Percentiles rank a stretch among this genome's conserved stretches.
These are phyloP conservation scores for Withania somnifera DNA, from an alignment of 305 asterid species.

Conservation along the genomic window DNA sequence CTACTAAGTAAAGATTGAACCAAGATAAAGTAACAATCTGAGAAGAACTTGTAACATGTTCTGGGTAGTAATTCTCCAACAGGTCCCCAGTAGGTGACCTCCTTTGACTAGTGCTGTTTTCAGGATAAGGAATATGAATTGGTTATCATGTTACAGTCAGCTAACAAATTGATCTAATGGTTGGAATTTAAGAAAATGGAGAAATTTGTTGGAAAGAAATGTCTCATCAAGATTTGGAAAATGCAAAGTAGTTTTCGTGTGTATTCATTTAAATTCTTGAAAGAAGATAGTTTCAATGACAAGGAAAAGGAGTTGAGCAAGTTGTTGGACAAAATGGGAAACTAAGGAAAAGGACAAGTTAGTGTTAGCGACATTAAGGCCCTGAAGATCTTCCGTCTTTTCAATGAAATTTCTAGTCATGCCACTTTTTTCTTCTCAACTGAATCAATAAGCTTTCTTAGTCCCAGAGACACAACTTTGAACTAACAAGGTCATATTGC, in stretches of 20 bases:
- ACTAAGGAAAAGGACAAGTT: too few species aligned
- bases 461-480: neutral
- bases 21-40: neutral
- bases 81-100: neutral
- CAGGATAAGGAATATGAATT: neutral
- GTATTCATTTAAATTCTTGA: neutral
- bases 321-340: neutral
- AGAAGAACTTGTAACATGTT: neutral
- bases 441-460: neutral
- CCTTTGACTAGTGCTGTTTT: neutral
- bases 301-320: neutral
- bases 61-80: neutral
- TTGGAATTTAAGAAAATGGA: neutral
- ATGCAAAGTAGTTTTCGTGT: neutral
- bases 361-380: too few species aligned
- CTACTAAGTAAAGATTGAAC: neutral
- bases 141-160: neutral
- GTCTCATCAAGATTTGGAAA: neutral
- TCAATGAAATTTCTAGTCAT: neutral
- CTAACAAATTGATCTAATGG: neutral
- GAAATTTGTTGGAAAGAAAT: neutral
- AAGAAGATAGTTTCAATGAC: neutral
- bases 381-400: too few species aligned
- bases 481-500: neutral
- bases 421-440: neutral